Percentiles rank a stretch among this genome's conserved stretches.
Conservation (phyloP, 2,329 filamentous ascomycete genomes). For the Calonectria honghensis region DNA sequence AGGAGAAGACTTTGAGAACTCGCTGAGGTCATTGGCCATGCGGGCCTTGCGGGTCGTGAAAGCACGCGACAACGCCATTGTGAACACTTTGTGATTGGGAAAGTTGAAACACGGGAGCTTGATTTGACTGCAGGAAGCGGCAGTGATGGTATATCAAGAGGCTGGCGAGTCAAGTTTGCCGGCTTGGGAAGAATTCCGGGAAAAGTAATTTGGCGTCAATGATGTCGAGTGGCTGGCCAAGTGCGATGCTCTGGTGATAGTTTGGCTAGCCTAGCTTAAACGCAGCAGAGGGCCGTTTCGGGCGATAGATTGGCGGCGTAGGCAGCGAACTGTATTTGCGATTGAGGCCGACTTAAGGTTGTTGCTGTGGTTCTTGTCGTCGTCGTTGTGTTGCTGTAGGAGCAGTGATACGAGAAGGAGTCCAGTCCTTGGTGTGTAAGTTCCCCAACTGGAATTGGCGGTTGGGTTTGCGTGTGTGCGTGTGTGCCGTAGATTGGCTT, state of each 20-base stretch:
- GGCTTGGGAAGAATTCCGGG: slow-evolving; percentile 28
- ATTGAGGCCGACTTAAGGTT: slow-evolving; percentile 39
- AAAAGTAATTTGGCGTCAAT: slow-evolving; percentile 27
- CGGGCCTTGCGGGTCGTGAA: slow-evolving; percentile 82
- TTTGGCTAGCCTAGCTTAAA: slow-evolving; percentile 48
- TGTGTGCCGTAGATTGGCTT: slow-evolving; percentile 30
- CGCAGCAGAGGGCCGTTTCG: slow-evolving; percentile 38
- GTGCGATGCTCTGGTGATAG: slow-evolving; percentile 35
- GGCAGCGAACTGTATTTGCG: slow-evolving; percentile 43
- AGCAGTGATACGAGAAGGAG: slow-evolving; percentile 51
- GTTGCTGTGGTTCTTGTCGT: slow-evolving; percentile 17
- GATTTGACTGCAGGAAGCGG: slow-evolving; percentile 12
- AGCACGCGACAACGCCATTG: slow-evolving; percentile 78
- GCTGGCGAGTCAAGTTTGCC: slow-evolving; percentile 3
- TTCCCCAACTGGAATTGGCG: slow-evolving; percentile 45
- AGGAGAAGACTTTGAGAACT: slow-evolving; percentile 60
- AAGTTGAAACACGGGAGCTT: slow-evolving; percentile 27
- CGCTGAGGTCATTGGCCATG: slow-evolving; percentile 67
- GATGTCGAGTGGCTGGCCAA: slow-evolving; percentile 22
- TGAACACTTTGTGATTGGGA: slow-evolving; percentile 45
- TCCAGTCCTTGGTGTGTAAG: slow-evolving; percentile 53
- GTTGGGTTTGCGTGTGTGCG: slow-evolving; percentile 43
- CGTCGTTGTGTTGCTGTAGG: slow-evolving; percentile 32
- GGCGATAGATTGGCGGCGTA: slow-evolving; percentile 38
- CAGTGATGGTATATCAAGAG: slow-evolving; percentile 26